Conservation (phyloP, 2,329 filamentous ascomycete species). For the Monosporascus sp. region DNA sequence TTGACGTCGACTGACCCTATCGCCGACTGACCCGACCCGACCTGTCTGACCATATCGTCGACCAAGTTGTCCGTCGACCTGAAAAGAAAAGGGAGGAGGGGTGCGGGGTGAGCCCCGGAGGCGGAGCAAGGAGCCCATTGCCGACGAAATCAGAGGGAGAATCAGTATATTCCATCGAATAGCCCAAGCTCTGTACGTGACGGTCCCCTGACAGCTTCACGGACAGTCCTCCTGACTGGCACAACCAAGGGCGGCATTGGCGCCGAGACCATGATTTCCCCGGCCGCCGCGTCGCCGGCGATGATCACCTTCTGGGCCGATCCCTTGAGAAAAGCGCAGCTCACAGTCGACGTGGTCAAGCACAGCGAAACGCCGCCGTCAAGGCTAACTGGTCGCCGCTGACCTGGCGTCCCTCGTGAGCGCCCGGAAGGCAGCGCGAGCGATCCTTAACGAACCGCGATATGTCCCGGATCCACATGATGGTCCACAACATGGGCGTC, state of each 20-base stretch:
- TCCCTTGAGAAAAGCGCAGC: constrained; percentile 18
- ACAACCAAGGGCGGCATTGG: constrained; percentile 26
- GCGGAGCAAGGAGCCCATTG: no score
- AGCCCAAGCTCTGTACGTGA: no score
- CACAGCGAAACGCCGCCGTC: constrained; percentile 17
- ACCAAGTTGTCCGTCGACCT: no score
- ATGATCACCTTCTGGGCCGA: constrained; percentile 24
- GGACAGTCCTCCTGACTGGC: constrained; percentile 26
- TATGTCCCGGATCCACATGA: constrained; percentile 21
- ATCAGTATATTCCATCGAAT: constrained; percentile 13
- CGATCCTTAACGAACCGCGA: constrained; percentile 22
- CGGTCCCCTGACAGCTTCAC: neutral
- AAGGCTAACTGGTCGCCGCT: constrained; percentile 19
- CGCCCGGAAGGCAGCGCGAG: constrained; percentile 24
- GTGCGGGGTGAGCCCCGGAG: no score
- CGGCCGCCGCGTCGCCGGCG: constrained; percentile 19
- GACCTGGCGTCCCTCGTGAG: constrained; percentile 25
- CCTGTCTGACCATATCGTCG: no score
- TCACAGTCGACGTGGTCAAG: constrained; percentile 23
- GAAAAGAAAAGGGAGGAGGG: no score
- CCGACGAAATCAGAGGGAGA: constrained; percentile 18
- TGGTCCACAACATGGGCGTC: constrained; percentile 33
- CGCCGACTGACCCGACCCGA: no score
- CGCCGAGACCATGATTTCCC: constrained; percentile 24
- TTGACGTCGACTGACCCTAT: no score